Conservation (phyloP, 1,139 yeast species). For the Yamadazyma atlantica region DNA sequence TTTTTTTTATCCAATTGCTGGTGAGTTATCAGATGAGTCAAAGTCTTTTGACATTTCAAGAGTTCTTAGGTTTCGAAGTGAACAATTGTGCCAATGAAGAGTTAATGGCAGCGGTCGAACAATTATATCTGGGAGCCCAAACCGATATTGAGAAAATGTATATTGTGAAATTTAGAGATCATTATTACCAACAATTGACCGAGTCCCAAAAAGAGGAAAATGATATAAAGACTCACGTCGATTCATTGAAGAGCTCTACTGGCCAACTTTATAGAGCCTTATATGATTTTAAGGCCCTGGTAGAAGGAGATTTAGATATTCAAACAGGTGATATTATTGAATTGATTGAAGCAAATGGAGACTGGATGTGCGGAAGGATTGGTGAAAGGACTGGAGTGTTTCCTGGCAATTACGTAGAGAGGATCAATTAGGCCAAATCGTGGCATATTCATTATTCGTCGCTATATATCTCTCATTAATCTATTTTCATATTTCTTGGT, state of each 20-base stretch:
- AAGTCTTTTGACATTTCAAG: conserved; percentile 1
- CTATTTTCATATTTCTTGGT: conserved; percentile 24
- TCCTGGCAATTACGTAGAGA: conserved; percentile 53
- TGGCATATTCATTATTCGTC: conserved; percentile 1
- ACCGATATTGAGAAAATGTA: conserved; percentile 19
- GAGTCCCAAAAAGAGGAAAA: neutral
- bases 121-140: conserved; percentile 6
- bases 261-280: conserved; percentile 37
- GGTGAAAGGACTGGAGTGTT: conserved; percentile 51
- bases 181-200: conserved; percentile 15
- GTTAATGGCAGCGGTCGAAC: no score
- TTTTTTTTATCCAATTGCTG: conserved; percentile 19
- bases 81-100: neutral
- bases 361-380: conserved; percentile 65
- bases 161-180: conserved; percentile 23
- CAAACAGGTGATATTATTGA: conserved; percentile 48
- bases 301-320: conserved; percentile 50
- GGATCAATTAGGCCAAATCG: no score
- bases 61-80: neutral
- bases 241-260: conserved; percentile 13
- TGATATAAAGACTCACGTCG: neutral
- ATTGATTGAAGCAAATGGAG: conserved; percentile 40
- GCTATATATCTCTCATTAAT: conserved; percentile 5
- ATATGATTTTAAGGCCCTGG: conserved; percentile 30
- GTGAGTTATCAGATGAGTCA: conserved; percentile 27